Percentiles rank a stretch among this genome's conserved stretches.
These are phyloP conservation scores for Phytophthora constricta DNA, from an alignment of 352 stramenopile species.

Conservation along the genomic window DNA sequence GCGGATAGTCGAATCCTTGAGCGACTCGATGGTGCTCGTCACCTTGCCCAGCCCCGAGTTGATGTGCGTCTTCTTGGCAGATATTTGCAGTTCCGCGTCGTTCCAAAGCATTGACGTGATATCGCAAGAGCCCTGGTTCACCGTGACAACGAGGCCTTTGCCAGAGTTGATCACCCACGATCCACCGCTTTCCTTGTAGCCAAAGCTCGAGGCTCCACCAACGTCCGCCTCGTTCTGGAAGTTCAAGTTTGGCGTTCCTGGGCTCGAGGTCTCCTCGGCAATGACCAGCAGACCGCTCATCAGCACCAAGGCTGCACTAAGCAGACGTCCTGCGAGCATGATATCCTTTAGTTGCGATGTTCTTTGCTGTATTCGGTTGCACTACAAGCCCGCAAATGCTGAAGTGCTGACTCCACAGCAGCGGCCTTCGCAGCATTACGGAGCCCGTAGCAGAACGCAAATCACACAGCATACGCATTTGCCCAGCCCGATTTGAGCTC, in stretches of 20 bases:
- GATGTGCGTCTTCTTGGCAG: slow-evolving; percentile 51
- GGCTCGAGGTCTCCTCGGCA: slow-evolving; percentile 25
- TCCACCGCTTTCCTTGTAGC: slow-evolving; percentile 40
- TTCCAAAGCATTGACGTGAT: slow-evolving; percentile 63
- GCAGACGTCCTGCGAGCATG: slow-evolving; percentile 26
- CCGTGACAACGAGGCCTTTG: slow-evolving; percentile 45
- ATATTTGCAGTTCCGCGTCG: slow-evolving; percentile 54
- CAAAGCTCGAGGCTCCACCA: slow-evolving; percentile 32
- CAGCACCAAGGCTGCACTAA: slow-evolving; percentile 28
- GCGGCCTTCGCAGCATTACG: too few species aligned
- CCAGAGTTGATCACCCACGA: slow-evolving; percentile 55
- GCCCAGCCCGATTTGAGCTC: too few species aligned
- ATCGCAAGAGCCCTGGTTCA: slow-evolving; percentile 50
- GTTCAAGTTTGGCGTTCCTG: slow-evolving; percentile 31
- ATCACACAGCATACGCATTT: too few species aligned
- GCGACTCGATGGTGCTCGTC: slow-evolving; percentile 41
- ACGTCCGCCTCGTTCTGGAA: slow-evolving; percentile 26
- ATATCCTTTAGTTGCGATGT: slow-evolving; percentile 2
- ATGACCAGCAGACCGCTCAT: slow-evolving; percentile 18
- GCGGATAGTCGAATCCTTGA: slow-evolving; percentile 50
- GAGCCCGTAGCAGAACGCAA: too few species aligned
- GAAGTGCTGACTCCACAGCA: slow-evolving; percentile 11
- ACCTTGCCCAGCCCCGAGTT: slow-evolving; percentile 56
- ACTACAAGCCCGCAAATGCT: slow-evolving; percentile 5
- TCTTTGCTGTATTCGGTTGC: background rate